Evolutionary conservation across 305 asterid genomes (phyloP), one percentile per base, ranked within the genome.

Genomic region (Fraxinus ornus): DNA sequence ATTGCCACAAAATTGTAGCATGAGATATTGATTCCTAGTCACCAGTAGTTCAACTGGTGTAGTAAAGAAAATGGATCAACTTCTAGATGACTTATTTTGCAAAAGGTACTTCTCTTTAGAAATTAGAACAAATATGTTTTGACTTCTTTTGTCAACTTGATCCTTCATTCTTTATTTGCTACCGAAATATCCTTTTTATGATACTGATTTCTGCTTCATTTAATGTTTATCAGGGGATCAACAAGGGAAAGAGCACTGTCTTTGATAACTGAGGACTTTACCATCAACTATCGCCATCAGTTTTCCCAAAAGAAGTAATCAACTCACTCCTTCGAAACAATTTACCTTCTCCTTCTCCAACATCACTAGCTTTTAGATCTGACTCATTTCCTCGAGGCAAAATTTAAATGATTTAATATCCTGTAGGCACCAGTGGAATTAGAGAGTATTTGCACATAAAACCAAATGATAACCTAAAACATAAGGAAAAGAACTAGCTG

Each of bases 211-310:
- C 78, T 36, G 28, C 78, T 75, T 35, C n/a, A 22, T 36, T 75
- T 22, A 36, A 75, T 75, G 78, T 75, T 75, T 37, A 60, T 47
- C 73, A 86, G 89, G 83, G 86, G 72, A 57, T 77, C 86, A 49
- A 81, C 82, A 78, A 86, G 89, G 73, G 89, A 86, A 79, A 81
- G 6, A 64, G 86, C 89, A 62, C 68, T 86, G 33, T 74, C 86
- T 72, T 80, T 75, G 19, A 80, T 86, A 28, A 49, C 57, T 17
- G 79, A 83, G 3, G 75, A 83, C 73, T 83, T 86, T 39, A 86
- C 13, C 13, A 1, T 78, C 71, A 83, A 86, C 81, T 75, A 52
- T 66, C 83, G 81, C 39, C 19, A 3, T 19, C 85, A 78, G 26
- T 83, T 86, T 83, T 84, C 83, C 9, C 73, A 13, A 77, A 86